Base-by-base conservation (phyloP, 441 rosid genomes). In the Croton setiger region DNA sequence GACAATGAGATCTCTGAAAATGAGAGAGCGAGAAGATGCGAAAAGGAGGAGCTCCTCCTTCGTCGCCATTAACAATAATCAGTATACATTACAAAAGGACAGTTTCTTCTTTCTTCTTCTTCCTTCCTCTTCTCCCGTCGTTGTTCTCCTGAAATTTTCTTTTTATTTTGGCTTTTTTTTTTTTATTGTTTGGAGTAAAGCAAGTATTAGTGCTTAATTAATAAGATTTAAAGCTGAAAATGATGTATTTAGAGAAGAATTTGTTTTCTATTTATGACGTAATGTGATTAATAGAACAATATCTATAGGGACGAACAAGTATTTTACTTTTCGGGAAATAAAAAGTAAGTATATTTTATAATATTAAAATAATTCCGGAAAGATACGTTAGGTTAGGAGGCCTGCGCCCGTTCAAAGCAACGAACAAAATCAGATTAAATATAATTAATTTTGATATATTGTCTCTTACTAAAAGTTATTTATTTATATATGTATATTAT, bases 51-150 rank as follows among this genome's bases (percentile, higher is more conserved):
- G 55, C 60, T 64, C 21, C 69, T 70, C 70, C 71, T 69, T 67
- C 64, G 51, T 69, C 67, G 70, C 78, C 78, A 74, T 69, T 73
- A 35, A 61, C 72, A 54, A 55, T 27, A 27, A 27, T 27, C 31
- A 27, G 10, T 12, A 23, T 66, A 11, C 7, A 45, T 15, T 5
- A 17, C 45, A 52, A 69, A 27, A 69, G n/a, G 58, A 60, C 70
- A 55, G 67, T 64, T 74, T 74, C 63, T 64, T 20, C 47, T 55
- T 31, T 12, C 14, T 12, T 45, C 31, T 12, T 14, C 41, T 47
- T 5, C 4, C 35, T n/a, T 51, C 1, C 31, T 27, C 31, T 27
- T 27, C 31, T 27, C 31, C 31, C 31, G 31, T 27, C 2, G 31
- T 27, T 15, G 39, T 7, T 63, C n/a, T n/a, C 4, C 55, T 36